Evolutionary conservation across 2,329 filamentous ascomycete species (phyloP), one percentile per base, ranked within the genome.

Genomic region (Chrysosporium keratinophilum): DNA sequence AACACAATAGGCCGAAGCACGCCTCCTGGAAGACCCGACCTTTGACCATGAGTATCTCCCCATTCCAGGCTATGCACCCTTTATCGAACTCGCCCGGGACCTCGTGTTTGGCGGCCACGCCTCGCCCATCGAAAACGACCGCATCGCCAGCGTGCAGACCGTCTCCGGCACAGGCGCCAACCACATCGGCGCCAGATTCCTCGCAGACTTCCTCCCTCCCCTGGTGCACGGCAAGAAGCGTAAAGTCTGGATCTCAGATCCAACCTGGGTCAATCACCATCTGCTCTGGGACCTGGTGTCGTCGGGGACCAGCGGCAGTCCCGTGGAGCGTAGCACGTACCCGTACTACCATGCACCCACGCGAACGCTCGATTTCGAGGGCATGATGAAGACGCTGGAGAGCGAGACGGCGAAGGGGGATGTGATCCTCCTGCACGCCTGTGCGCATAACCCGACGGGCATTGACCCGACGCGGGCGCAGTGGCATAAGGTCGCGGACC

Each of bases 11-110:
- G 88, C 88, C 63, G 87, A 95, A 69, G 84, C 88, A 62, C 81
- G 88, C 63, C 80, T 95, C 60, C 83, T 82, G 67, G 84, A 85
- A 69, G 87, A 96, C 72, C 88, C 89, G 66, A 79, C 87, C 52
- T 80, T 93, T 64, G 91, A 96, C 74, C 93, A 97, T 77, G 93
- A 98, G 77, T 98, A 97, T 75, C 87, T 91, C 54, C 89, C 91
- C 54, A 97, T 97, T 69, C 85, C 88, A 60, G 93, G 93, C 65
- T 80, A 95, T 58, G 74, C 82, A 51, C 77, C 82, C 57, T 95
- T 97, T 75, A 91, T 88, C 54, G 78, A 80, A 65, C 88, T 91
- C 66, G 90, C 91, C 20, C 86, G 88, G 65, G 88, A 93, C 75
- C 78, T 97, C 61, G 85, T 95, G 61, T 81, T 97, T 47, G 87